Evolutionary conservation across 768 basidiomycete genomes (phyloP), one percentile per base, ranked within the genome.

Genomic region (Suillus cothurnatus): DNA sequence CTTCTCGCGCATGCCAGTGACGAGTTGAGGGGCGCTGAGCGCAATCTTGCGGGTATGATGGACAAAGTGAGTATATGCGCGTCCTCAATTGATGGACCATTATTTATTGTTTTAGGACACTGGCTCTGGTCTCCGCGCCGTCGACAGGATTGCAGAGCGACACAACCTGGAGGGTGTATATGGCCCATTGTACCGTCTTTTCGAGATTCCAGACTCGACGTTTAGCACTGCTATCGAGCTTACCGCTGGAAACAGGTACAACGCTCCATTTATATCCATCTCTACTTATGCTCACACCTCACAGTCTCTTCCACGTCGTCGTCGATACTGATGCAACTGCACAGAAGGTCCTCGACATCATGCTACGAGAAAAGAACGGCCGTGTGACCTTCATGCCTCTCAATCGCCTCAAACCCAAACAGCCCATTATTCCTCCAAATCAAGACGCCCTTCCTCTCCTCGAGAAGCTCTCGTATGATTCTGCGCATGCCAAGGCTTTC

Each of bases 371-470:
- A 74, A 94, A 92, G 75, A 92, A 88, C 14, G 97, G 97, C 2
- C 89, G 97, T 60, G 93, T 99, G 9, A 99, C 97, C 0, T 98
- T 99, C 80, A 96, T 99, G 91, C 97, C 97, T 23, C 85, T 99
- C 47, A 99, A 99, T 77, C 91, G 97, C 17, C 87, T 99, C 65
- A 90, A 91, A 70, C 91, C 92, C 61, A 93, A 92, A 68, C 83
- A 82, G 43, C 81, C 82, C 1, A 81, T 85, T 0, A 80, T 86
- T 23, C 90, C 90, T 11, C 85, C 84, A 55, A 90, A 88, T 0
- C 85, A 88, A 65, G 91, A 93, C 66, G 89, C 90, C 0, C 88
- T 92, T 62, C 92, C 93, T 0, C 86, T 95, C 56, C 83, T 99
- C 36, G 84, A 88, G 67, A 95, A 95, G 74, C 85, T 99, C 63